Evolutionary conservation across 805 yeast genomes (phyloP).

Genomic region (Ogataea paraovalis): DNA sequence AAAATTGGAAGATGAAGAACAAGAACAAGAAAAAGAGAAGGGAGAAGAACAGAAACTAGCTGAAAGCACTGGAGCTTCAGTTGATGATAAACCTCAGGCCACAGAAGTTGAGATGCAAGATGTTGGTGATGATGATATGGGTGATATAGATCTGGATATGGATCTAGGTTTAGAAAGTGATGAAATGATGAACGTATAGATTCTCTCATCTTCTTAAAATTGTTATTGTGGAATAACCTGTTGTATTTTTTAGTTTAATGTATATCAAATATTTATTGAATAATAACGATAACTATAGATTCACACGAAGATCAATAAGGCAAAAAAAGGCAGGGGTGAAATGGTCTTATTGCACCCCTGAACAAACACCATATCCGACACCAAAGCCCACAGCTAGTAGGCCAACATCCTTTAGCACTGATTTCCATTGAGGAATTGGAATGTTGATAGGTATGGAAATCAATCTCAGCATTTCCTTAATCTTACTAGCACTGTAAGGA

Average conservation of each 20-base stretch:
- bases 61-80: no score
- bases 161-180: conserved; percentile 1
- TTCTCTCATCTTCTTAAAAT: neutral
- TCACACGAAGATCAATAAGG: neutral
- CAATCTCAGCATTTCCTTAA: neutral
- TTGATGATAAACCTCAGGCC: neutral
- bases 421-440: neutral
- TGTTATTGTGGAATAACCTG: conserved; percentile 1
- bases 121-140: neutral
- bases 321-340: neutral
- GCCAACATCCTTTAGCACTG: neutral
- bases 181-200: conserved; percentile 6
- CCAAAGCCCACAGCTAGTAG: neutral
- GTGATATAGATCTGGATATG: neutral
- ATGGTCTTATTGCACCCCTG: neutral
- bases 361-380: neutral
- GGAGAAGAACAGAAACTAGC: neutral
- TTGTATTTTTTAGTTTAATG: neutral
- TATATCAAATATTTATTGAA: no score
- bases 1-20: no score
- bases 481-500: conserved; percentile 43
- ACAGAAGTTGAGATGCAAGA: neutral
- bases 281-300: no score
- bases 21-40: no score
- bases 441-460: neutral